phyloP scores from a whole-genome alignment of 257 asterid species.

The Catharanthus roseus region DNA sequence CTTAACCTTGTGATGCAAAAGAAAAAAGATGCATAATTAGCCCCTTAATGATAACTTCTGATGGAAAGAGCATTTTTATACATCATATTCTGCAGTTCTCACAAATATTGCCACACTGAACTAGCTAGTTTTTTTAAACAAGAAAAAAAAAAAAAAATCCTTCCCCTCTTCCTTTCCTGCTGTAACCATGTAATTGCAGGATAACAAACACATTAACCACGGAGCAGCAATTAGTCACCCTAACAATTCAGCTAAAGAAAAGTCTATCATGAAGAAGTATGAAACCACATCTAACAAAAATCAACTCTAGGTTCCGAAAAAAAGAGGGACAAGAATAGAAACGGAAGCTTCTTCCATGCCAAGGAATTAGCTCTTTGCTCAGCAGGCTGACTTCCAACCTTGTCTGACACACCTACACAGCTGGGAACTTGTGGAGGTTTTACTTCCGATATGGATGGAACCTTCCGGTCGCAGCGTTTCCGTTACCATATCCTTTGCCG shows the following conservation, averaged over 20 bases:
- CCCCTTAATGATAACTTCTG: no score
- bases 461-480: constrained; percentile 49
- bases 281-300: constrained; percentile 1
- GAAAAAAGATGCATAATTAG: no score
- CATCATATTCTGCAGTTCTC: background rate
- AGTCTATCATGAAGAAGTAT: background rate
- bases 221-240: constrained; percentile 9
- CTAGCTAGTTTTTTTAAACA: background rate
- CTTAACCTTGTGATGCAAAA: no score
- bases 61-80: background rate
- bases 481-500: constrained; percentile 48
- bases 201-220: background rate
- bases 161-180: background rate
- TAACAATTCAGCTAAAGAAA: constrained; percentile 7
- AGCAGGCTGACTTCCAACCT: background rate
- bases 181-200: background rate
- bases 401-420: background rate
- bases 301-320: constrained; percentile 1
- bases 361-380: background rate
- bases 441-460: constrained; percentile 85
- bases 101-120: background rate
- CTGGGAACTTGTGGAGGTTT: constrained; percentile 8
- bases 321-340: background rate
- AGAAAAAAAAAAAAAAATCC: no score
- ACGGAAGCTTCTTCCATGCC: constrained; percentile 5